Percentiles rank a stretch among this genome's conserved stretches.
These are phyloP conservation scores for Chlamydomonas eustigma DNA, from an alignment of 139 green algal species.

Conservation along the genomic window DNA sequence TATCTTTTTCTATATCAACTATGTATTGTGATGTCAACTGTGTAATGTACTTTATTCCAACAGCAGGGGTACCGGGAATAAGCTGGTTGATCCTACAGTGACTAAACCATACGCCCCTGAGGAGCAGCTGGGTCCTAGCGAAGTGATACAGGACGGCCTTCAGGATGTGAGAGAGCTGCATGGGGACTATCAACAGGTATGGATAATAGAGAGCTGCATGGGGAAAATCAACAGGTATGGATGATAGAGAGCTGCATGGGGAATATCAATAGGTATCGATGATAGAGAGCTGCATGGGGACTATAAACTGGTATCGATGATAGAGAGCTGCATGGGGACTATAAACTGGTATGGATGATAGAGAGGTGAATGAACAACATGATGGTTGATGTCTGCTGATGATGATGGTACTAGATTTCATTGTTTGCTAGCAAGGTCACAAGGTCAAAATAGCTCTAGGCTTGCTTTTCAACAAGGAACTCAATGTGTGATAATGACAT, in stretches of 20 bases:
- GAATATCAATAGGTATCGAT: neutral
- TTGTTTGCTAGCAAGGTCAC: too few relatives aligned
- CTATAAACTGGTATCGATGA: neutral
- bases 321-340: neutral
- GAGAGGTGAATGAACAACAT: neutral
- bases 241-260: neutral
- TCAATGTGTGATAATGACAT: too few relatives aligned
- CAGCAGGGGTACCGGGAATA: neutral
- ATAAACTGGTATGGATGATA: neutral
- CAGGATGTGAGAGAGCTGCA: conserved; percentile 1
- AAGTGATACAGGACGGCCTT: conserved; percentile 1
- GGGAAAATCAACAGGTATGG: neutral
- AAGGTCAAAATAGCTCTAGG: too few relatives aligned
- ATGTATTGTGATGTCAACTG: neutral
- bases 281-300: neutral
- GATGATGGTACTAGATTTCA: too few relatives aligned
- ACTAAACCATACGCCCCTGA: neutral
- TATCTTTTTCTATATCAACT: too few relatives aligned
- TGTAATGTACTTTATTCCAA: neutral
- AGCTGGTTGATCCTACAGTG: too few relatives aligned
- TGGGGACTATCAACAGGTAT: neutral
- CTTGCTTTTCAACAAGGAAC: too few relatives aligned
- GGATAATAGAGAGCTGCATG: too few relatives aligned
- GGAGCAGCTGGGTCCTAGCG: neutral
- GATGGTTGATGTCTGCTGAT: too few relatives aligned